Conservation (phyloP, 1,284 basidiomycete species). For the Pseudozyma sp. region DNA sequence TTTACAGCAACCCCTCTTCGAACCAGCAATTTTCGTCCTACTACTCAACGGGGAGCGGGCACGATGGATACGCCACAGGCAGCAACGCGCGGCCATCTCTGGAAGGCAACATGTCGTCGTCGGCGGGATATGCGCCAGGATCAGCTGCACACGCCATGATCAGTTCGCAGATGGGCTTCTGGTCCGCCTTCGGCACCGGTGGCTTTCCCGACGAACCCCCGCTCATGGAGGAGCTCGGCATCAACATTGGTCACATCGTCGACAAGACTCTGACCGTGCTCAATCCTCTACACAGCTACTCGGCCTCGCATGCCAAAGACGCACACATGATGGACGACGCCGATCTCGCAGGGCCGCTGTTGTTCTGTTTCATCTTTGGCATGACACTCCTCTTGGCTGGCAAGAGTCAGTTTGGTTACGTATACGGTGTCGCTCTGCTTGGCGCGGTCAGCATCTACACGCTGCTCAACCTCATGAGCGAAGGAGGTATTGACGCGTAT, state of each 20-base stretch:
- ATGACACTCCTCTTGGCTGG: slow-evolving; percentile 78
- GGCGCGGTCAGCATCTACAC: slow-evolving; percentile 94
- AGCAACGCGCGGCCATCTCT: slow-evolving; percentile 48
- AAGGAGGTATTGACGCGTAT: slow-evolving; percentile 94
- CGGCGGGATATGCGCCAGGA: slow-evolving; percentile 36
- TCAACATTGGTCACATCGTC: slow-evolving; percentile 95
- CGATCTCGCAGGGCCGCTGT: slow-evolving; percentile 93
- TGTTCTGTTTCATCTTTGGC: slow-evolving; percentile 85
- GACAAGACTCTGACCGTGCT: slow-evolving; percentile 94
- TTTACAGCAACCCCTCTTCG: slow-evolving; percentile 36
- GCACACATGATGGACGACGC: slow-evolving; percentile 99
- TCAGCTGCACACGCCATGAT: slow-evolving; percentile 56
- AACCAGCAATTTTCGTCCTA: slow-evolving; percentile 40
- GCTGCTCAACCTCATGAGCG: slow-evolving; percentile 96
- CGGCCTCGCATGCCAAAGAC: slow-evolving; percentile 71
- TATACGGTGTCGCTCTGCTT: slow-evolving; percentile 95
- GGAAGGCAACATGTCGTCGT: slow-evolving; percentile 62
- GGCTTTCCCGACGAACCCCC: slow-evolving; percentile 66
- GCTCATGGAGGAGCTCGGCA: slow-evolving; percentile 81
- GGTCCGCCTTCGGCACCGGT: slow-evolving; percentile 67
- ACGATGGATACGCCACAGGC: slow-evolving; percentile 45
- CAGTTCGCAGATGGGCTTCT: slow-evolving; percentile 60
- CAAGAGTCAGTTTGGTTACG: slow-evolving; percentile 98
- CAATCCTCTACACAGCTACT: slow-evolving; percentile 84
- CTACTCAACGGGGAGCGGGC: slow-evolving; percentile 32